Evolutionary conservation across 371 early-diverging fungal species (phyloP), one percentile per base, ranked within the genome.

Genomic region (Rhizopus delemar): DNA sequence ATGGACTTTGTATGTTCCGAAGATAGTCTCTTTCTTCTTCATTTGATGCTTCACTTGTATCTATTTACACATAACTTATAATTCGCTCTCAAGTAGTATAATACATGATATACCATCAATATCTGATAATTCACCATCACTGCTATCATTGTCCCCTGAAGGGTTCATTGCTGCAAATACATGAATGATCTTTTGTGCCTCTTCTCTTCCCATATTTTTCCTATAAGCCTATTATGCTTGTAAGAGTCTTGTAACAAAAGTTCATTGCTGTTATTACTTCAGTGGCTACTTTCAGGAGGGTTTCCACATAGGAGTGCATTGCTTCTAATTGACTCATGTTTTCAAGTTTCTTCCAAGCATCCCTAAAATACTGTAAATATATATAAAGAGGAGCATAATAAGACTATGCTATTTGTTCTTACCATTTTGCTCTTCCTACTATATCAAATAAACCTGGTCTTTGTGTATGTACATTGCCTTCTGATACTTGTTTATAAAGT

Each of bases 371-470:
- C 22, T 52, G 22, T 22, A 22, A 22, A 22, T 22, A 22, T 22
- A 22, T 22, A 22, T 22, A 22, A 22, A 22, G 2, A 22, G 22
- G 22, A 22, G 22, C 22, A 22, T 22, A n/a, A n/a, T 22, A 22
- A 22, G 22, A 22, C 22, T 22, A 22, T 22, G 22, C 22, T 22
- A 22, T 22, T 22, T 1, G 1, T 22, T 22, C 22, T 22, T 22
- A 80, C 80, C 80, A 80, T 61, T 77, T 80, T 1, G 80, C 77
- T 57, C 74, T 62, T 15, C 80, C 80, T 41, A 76, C 73, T 34
- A 76, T 64, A 62, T 79, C 80, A 62, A 75, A 79, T 55, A 79
- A 48, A 4, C 76, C 80, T 2, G 79, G 79, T 22, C 79, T 46
- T 57, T 69, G 66, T 13, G 74, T 72, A 57, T 68, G 66, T 2